Conservation (phyloP, 495 filamentous ascomycete genomes). For the Hypomontagnella submonticulosa region DNA sequence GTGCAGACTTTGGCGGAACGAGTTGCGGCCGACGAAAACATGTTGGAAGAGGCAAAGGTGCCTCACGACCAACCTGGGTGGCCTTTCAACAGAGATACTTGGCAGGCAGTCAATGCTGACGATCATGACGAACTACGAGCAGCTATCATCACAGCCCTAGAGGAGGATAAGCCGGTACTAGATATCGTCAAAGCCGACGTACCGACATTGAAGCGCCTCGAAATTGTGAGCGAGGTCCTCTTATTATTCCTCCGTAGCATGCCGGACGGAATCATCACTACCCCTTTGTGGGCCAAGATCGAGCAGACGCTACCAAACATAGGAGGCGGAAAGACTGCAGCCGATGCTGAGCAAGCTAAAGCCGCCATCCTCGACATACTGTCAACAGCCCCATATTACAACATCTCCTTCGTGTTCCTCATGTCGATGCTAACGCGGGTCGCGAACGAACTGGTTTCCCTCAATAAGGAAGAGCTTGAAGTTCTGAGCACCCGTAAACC, state of each 20-base stretch:
- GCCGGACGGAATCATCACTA: slow-evolving; percentile 78
- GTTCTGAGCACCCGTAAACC: slow-evolving; percentile 34
- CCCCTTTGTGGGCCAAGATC: slow-evolving; percentile 73
- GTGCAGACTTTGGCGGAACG: slow-evolving; percentile 80
- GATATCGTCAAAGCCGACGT: slow-evolving; percentile 68
- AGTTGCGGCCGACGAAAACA: slow-evolving; percentile 82
- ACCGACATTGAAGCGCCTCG: slow-evolving; percentile 70
- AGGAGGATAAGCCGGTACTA: slow-evolving; percentile 69
- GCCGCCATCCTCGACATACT: slow-evolving; percentile 78
- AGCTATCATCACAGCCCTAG: slow-evolving; percentile 72
- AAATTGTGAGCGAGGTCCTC: slow-evolving; percentile 74
- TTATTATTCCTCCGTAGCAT: slow-evolving; percentile 76
- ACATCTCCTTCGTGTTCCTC: slow-evolving; percentile 86
- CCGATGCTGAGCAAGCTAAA: slow-evolving; percentile 70
- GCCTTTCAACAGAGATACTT: slow-evolving; percentile 73
- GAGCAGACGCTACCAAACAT: slow-evolving; percentile 67
- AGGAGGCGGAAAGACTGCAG: slow-evolving; percentile 41
- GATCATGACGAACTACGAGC: slow-evolving; percentile 46
- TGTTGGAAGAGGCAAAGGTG: slow-evolving; percentile 73
- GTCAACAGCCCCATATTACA: slow-evolving; percentile 75
- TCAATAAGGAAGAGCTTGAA: slow-evolving; percentile 52
- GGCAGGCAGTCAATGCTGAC: slow-evolving; percentile 46
- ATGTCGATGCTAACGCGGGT: slow-evolving; percentile 74
- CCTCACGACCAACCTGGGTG: slow-evolving; percentile 69
- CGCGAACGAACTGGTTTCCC: slow-evolving; percentile 58